Conservation (phyloP, 2,329 filamentous ascomycete species). For the Colletotrichum sp. region DNA sequence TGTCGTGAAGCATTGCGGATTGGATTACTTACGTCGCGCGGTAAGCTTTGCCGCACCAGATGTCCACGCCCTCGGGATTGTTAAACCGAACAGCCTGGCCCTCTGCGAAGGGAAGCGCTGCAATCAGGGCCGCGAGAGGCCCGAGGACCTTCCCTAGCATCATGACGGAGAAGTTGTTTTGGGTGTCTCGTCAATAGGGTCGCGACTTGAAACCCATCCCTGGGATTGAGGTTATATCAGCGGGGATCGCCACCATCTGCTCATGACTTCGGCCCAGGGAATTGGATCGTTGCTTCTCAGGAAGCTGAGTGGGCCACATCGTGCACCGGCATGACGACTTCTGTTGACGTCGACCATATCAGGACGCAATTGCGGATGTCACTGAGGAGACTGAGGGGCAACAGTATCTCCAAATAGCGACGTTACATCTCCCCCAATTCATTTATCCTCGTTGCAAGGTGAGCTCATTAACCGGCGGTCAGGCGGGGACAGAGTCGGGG, state of each 20-base stretch:
- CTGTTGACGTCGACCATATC: not conserved
- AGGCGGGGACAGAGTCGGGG: not conserved
- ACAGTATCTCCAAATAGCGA: not conserved
- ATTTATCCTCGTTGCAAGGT: not conserved
- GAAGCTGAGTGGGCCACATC: not conserved
- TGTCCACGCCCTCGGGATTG: conserved; percentile 12
- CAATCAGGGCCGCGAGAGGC: not conserved
- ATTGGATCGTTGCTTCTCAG: not conserved
- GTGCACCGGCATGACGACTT: not conserved
- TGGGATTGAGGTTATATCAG: conserved; percentile 1
- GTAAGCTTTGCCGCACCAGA: conserved; percentile 18
- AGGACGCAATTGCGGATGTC: not conserved
- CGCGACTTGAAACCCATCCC: not conserved
- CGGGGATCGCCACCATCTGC: not conserved
- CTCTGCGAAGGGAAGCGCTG: not conserved
- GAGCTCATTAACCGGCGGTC: not conserved
- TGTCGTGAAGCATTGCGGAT: not conserved
- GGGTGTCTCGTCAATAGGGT: not conserved
- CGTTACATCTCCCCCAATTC: conserved; percentile 3
- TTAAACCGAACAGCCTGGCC: conserved; percentile 13
- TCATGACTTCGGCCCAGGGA: too few species aligned
- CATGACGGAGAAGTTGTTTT: not conserved
- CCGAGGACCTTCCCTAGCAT: not conserved
- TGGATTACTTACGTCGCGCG: conserved; percentile 2
- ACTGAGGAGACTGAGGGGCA: not conserved